A percentile compares a stretch with the other conserved stretches of the same genome.
Evolutionary conservation across 768 basidiomycete genomes (phyloP).

Genomic region (Cantharellus cinnabarinus): DNA sequence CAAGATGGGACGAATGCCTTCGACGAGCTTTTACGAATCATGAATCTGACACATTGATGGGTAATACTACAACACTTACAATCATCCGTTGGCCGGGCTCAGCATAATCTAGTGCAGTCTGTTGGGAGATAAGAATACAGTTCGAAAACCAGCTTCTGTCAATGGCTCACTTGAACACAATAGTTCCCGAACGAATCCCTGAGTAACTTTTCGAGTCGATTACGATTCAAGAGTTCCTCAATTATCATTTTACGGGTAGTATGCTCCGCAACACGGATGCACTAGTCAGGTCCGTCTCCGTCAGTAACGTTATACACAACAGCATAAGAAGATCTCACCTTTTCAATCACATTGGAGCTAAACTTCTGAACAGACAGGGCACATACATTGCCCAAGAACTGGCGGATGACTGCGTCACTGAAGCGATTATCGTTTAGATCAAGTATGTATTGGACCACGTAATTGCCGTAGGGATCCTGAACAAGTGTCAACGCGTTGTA

Average conservation of each 20-base stretch:
- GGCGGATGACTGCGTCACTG: constrained; percentile 91
- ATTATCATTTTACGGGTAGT: constrained; percentile 86
- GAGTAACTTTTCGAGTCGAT: constrained; percentile 83
- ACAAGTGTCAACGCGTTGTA: constrained; percentile 95
- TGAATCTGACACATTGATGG: background rate
- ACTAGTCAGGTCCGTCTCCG: constrained; percentile 17
- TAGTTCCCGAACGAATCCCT: constrained; percentile 95
- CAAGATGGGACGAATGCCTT: constrained; percentile 94
- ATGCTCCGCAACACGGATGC: constrained; percentile 89
- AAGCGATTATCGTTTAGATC: constrained; percentile 97
- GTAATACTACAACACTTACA: constrained; percentile 19
- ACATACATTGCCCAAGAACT: constrained; percentile 94
- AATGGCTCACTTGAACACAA: constrained; percentile 54
- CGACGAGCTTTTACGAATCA: constrained; percentile 39
- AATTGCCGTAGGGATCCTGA: constrained; percentile 92
- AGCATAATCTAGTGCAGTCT: constrained; percentile 96
- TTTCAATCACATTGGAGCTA: constrained; percentile 97
- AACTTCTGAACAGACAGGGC: constrained; percentile 98
- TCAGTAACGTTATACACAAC: background rate
- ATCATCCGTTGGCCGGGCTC: constrained; percentile 76
- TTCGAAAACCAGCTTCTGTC: constrained; percentile 11
- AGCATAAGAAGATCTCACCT: constrained; percentile 21
- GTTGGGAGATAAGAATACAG: constrained; percentile 4
- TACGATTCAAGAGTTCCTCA: constrained; percentile 84
- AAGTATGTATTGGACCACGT: constrained; percentile 93